A percentile compares a stretch with the other conserved stretches of the same genome.
These are phyloP conservation scores for Tetrapyrgos nigripes DNA, from an alignment of 1,284 basidiomycete genomes.

Conservation along the genomic window DNA sequence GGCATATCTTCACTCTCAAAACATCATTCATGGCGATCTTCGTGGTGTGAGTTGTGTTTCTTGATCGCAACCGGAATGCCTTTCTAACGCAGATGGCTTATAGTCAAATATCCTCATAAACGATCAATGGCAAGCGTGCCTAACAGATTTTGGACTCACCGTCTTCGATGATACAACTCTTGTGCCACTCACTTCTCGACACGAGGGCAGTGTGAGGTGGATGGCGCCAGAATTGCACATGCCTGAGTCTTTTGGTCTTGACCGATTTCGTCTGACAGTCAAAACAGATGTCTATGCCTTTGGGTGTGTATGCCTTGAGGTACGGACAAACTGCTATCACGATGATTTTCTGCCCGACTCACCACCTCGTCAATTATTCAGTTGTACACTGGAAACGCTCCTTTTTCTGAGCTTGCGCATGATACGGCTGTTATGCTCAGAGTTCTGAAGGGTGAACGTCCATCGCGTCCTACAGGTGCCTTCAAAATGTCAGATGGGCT, in stretches of 20 bases:
- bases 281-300: slow-evolving; percentile 21
- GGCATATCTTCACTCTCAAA: slow-evolving; percentile 20
- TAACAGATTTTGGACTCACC: slow-evolving; percentile 31
- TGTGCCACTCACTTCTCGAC: slow-evolving; percentile 11
- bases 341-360: neutral
- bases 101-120: slow-evolving; percentile 30
- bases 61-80: neutral
- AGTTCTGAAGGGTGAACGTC: slow-evolving; percentile 16
- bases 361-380: neutral
- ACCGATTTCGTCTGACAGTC: slow-evolving; percentile 16
- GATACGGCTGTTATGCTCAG: slow-evolving; percentile 18
- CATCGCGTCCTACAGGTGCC: slow-evolving; percentile 8
- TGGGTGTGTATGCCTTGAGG: slow-evolving; percentile 19
- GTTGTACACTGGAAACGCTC: slow-evolving; percentile 21
- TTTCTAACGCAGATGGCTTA: neutral
- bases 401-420: slow-evolving; percentile 15
- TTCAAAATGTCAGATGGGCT: slow-evolving; percentile 7
- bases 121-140: slow-evolving; percentile 20
- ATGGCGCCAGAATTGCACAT: slow-evolving; percentile 32
- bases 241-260: slow-evolving; percentile 18
- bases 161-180: slow-evolving; percentile 19
- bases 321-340: neutral
- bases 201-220: slow-evolving; percentile 25
- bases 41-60: slow-evolving; percentile 13
- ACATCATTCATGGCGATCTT: slow-evolving; percentile 21